Evolutionary conservation across 805 yeast species (phyloP), one percentile per base, ranked within the genome.

Genomic region (Starmerella sp.): DNA sequence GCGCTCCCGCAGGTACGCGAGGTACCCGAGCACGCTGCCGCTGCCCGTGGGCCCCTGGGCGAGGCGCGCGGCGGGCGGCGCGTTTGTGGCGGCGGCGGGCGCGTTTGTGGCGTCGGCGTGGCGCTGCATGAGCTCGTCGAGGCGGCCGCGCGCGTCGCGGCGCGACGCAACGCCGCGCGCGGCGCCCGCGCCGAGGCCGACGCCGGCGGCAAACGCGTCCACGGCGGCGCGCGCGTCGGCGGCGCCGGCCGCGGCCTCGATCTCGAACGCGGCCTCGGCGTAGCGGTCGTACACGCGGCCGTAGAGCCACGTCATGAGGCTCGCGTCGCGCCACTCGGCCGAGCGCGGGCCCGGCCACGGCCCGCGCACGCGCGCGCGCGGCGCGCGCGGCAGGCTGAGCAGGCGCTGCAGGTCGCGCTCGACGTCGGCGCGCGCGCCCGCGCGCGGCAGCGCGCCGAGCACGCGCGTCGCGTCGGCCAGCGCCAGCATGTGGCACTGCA

Each of bases 241-340:
- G 4, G 22, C 38, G 6, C 14, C 15, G 39, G 7, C 17, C 32
- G 48, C 39, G 11, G 38, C 35, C 38, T 17, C 31, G 30, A 32
- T 45, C 31, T 5, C 39, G 5, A 5, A 5, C 8, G 5, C 14
- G 17, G 48, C 39, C 48, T 32, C 39, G 15, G 39, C 39, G 17
- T 45, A 45, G 30, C 6, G 17, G 15, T 45, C 39, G 31, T 45
- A 45, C 9, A 45, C n/a, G 6, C 31, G 30, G 15, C 48, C 48
- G 15, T 45, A 45, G 9, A 45, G 39, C 48, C 48, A 45, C 9
- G 39, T 45, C 48, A 45, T 45, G 31, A 45, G 48, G 39, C 48
- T 34, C 7, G 31, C 31, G 15, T 45, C 48, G 31, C 34, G 48
- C 48, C 48, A 45, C 22, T 45, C 48, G 9, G 31, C 30, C 15